Evolutionary conservation across 768 basidiomycete genomes (phyloP), one percentile per base, ranked within the genome.

Genomic region (Termitomyces sp.): DNA sequence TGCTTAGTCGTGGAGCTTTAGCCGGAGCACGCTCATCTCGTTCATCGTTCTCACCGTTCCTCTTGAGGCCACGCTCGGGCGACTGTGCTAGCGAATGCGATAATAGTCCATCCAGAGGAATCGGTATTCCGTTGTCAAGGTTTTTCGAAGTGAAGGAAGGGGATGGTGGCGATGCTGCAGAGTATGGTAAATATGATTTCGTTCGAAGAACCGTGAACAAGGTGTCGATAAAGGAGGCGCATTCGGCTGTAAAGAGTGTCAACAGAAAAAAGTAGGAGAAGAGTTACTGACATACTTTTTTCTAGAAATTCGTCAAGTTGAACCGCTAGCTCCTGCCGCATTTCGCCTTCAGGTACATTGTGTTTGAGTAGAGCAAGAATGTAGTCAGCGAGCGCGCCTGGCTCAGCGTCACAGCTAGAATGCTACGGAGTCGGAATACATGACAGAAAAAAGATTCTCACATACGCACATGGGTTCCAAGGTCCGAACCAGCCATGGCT

Each of bases 271-370:
- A 54, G 39, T 42, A 41, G n/a, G 5, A 2, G 41, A 54, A 12
- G 12, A 54, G 27, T 7, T 20, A 12, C 30, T 31, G 20, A 68
- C 80, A 60, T 59, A 91, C 95, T 89, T 75, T 90, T 88, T 76
- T 96, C 95, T 27, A 98, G 81, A 71, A 98, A 98, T 72, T 97
- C 95, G 55, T 89, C 89, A 55, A 98, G 78, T 69, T 97, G 93
- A 0, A 80, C 67, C 1, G 77, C 70, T 57, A 97, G 76, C 68
- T 93, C 91, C 64, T 85, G 84, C 63, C 89, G 81, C 81, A 98
- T 87, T 63, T 95, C 91, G 24, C 74, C 71, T 69, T 95, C 90
- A 4, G 89, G 80, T 1, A 87, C 88, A 73, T 93, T 92, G 70
- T 95, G 93, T 71, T 94, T 93, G 59, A 98, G 77, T 55, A 98